A percentile compares a stretch with the other conserved stretches of the same genome.
Conservation (phyloP, 805 yeast genomes). For the Saccharomycopsis sp. region DNA sequence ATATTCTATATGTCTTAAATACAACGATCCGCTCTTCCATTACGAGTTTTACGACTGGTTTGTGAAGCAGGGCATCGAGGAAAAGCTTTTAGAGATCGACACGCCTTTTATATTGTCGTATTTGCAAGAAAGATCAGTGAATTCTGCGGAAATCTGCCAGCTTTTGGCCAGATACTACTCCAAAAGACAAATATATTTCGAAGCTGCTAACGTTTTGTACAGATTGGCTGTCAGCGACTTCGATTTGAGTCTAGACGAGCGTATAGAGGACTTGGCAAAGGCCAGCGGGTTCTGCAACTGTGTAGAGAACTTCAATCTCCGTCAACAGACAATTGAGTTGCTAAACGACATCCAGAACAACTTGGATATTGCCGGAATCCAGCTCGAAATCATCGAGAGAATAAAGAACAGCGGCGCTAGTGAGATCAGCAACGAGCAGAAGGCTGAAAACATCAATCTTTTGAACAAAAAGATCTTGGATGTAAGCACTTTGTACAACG, state of each 20-base stretch:
- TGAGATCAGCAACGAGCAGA: constrained; percentile 43
- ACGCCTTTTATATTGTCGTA: constrained; percentile 78
- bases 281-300: constrained; percentile 92
- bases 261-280: constrained; percentile 84
- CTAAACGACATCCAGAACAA: constrained; percentile 67
- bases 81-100: constrained; percentile 68
- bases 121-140: constrained; percentile 57
- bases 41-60: constrained; percentile 92
- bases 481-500: constrained; percentile 76
- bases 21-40: constrained; percentile 81
- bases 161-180: constrained; percentile 86
- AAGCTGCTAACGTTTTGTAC: constrained; percentile 79
- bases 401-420: constrained; percentile 43
- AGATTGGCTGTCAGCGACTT: constrained; percentile 70
- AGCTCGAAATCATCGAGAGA: constrained; percentile 48
- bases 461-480: constrained; percentile 62
- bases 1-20: constrained; percentile 65
- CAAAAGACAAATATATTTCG: constrained; percentile 66
- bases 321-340: constrained; percentile 70
- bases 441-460: constrained; percentile 42
- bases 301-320: constrained; percentile 64
- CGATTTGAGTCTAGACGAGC: constrained; percentile 55
- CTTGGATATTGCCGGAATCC: constrained; percentile 81
- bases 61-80: constrained; percentile 68
- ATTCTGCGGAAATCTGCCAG: constrained; percentile 68